phyloP scores from a whole-genome alignment of 2,329 filamentous ascomycete genomes.

The Gremmenia infestans region DNA sequence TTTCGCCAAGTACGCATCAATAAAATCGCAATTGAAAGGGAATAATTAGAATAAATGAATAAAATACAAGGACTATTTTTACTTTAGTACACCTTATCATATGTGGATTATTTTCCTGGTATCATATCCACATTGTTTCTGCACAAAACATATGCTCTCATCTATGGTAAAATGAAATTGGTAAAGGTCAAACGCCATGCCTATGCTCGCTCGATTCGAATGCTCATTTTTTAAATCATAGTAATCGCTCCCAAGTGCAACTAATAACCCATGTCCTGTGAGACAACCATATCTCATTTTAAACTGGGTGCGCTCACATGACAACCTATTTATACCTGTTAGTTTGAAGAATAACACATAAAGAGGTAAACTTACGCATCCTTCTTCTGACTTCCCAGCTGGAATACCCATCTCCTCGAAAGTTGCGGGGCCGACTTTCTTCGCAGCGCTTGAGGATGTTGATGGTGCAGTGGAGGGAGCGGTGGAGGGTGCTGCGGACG shows the following conservation, averaged over 20 bases:
- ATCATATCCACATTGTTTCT: too few species aligned
- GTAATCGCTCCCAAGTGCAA: not conserved
- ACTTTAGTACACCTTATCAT: constrained; percentile 6
- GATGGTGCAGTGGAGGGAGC: constrained; percentile 9
- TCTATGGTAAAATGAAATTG: not conserved
- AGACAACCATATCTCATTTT: not conserved
- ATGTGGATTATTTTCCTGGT: too few species aligned
- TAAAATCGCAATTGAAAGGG: not conserved
- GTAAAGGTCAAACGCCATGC: constrained; percentile 12
- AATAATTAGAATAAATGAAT: not conserved
- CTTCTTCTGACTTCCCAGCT: constrained; percentile 72
- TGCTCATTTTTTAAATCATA: constrained; percentile 5
- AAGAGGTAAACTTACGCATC: constrained; percentile 60
- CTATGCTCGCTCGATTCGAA: constrained; percentile 19
- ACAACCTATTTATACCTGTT: constrained; percentile 22
- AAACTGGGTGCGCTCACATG: constrained; percentile 21
- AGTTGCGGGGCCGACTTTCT: constrained; percentile 71
- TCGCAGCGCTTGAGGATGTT: constrained; percentile 12
- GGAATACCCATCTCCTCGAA: constrained; percentile 99
- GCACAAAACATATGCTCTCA: not conserved
- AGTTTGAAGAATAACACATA: not conserved
- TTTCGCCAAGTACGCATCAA: not conserved
- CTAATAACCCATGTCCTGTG: not conserved
- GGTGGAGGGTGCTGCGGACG: constrained; percentile 5
- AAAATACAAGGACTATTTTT: constrained; percentile 21